Conservation (phyloP, 129 eudicot genomes). For the Daucus carota region DNA sequence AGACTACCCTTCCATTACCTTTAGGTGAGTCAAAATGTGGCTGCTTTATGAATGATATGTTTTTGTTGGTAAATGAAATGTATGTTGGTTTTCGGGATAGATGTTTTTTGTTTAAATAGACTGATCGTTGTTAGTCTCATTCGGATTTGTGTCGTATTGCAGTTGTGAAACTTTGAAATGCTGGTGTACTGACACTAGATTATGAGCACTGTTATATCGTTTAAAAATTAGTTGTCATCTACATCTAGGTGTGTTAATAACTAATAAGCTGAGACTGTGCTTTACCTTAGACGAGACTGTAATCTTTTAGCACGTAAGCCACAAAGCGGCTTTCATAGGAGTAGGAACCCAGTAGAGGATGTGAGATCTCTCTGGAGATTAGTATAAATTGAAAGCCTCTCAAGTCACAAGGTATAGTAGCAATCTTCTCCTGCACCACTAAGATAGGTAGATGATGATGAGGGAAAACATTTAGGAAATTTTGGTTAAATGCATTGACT, state of each 20-base stretch:
- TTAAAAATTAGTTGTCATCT: not conserved
- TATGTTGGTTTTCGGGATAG: not conserved
- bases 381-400: too few species aligned
- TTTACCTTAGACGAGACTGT: not conserved
- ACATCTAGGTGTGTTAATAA: not conserved
- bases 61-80: not conserved
- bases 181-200: not conserved
- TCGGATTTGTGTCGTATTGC: not conserved
- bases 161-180: not conserved
- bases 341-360: too few species aligned
- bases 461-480: not conserved
- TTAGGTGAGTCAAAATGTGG: constrained; percentile 18
- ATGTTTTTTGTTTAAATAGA: not conserved
- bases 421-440: too few species aligned
- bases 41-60: not conserved
- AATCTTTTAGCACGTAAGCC: not conserved
- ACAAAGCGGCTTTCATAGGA: too few species aligned
- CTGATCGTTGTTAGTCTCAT: not conserved
- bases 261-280: too few species aligned
- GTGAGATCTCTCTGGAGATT: too few species aligned
- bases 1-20: constrained; percentile 13
- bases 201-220: not conserved
- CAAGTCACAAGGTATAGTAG: too few species aligned
- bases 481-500: not conserved
- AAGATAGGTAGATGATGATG: too few species aligned